Percentiles rank a stretch among this genome's conserved stretches.
These are phyloP conservation scores for Globisporangium barbulae DNA, from an alignment of 352 stramenopile species.

Conservation along the genomic window DNA sequence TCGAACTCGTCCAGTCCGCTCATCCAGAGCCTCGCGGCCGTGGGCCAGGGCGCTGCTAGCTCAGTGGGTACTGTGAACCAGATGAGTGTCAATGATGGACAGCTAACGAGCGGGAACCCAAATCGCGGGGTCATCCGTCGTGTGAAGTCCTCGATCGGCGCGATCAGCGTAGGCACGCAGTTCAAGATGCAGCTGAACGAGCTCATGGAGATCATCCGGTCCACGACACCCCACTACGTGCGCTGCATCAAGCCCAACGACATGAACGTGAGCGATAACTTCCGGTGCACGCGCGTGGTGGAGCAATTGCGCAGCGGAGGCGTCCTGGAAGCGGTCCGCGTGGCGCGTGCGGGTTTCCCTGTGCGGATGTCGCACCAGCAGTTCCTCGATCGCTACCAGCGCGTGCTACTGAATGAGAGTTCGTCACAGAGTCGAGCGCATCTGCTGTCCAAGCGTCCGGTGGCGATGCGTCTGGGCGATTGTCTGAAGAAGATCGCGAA, in stretches of 20 bases:
- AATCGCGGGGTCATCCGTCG: conserved; percentile 26
- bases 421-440: neutral
- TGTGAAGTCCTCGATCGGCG: conserved; percentile 58
- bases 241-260: conserved; percentile 99
- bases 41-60: conserved; percentile 3
- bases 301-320: conserved; percentile 85
- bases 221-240: conserved; percentile 97
- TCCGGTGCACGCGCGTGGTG: conserved; percentile 71
- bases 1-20: conserved; percentile 55
- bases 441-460: conserved; percentile 7
- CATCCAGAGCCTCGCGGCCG: conserved; percentile 48
- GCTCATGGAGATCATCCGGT: conserved; percentile 92
- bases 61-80: conserved; percentile 1
- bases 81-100: neutral
- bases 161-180: conserved; percentile 82
- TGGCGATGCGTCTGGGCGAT: conserved; percentile 19
- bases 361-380: conserved; percentile 76
- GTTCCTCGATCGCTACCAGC: conserved; percentile 71
- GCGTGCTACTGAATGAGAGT: conserved; percentile 32
- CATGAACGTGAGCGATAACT: conserved; percentile 55
- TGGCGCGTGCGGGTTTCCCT: conserved; percentile 80
- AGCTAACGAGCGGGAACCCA: neutral
- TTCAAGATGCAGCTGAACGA: conserved; percentile 94
- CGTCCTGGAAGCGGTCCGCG: conserved; percentile 86
- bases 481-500: conserved; percentile 28